Conservation (phyloP, 768 basidiomycete species). For the Collybiopsis luxurians region DNA sequence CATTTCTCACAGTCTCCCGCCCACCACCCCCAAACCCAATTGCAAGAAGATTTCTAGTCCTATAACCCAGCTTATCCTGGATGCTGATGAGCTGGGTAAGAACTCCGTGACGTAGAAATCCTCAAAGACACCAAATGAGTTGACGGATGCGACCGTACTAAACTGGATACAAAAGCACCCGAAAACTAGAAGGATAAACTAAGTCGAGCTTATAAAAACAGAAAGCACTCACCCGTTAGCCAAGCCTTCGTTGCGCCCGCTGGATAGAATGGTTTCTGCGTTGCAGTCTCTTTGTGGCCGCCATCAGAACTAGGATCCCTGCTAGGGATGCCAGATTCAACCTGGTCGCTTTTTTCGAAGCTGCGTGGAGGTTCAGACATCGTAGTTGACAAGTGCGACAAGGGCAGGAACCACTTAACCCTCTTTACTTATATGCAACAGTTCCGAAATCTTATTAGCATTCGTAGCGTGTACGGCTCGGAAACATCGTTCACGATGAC, state of each 20-base stretch:
- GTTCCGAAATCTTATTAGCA: neutral
- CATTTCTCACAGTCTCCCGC: neutral
- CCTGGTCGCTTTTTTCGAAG: neutral
- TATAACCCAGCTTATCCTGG: slow-evolving; percentile 1
- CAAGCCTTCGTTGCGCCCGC: neutral
- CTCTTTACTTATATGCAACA: neutral
- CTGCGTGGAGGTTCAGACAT: neutral
- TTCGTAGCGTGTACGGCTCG: neutral
- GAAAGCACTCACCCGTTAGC: neutral
- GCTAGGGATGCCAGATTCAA: neutral
- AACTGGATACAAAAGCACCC: slow-evolving; percentile 6
- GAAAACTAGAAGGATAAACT: neutral
- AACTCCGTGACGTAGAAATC: slow-evolving; percentile 6
- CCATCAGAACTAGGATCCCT: neutral
- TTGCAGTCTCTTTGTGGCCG: neutral
- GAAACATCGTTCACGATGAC: too few species aligned
- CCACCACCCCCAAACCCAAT: slow-evolving; percentile 1
- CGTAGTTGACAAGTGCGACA: neutral
- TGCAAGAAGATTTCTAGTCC: slow-evolving; percentile 3
- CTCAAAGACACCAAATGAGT: slow-evolving; percentile 2
- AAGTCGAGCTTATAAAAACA: neutral
- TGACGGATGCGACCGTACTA: slow-evolving; percentile 2
- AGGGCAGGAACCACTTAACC: neutral
- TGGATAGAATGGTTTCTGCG: neutral
- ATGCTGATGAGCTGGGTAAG: slow-evolving; percentile 1